Evolutionary conservation across 768 basidiomycete genomes (phyloP).

Genomic region (Boletus pseudo-olivaceus): DNA sequence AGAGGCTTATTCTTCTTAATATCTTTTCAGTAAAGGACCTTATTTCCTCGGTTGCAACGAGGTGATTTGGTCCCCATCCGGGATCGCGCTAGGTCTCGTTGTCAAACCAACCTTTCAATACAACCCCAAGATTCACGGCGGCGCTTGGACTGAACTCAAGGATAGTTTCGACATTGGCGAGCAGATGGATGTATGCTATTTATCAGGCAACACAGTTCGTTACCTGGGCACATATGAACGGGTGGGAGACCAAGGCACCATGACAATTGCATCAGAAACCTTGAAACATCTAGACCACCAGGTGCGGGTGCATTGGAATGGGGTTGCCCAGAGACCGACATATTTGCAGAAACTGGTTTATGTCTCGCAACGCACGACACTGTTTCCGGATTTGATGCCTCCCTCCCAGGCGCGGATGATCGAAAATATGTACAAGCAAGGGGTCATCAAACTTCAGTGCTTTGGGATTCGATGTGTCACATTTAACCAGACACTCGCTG

Average conservation of each 20-base stretch:
- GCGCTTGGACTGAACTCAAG: constrained; percentile 15
- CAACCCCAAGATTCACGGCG: constrained; percentile 20
- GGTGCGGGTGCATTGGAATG: constrained; percentile 4
- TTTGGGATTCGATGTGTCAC: constrained; percentile 23
- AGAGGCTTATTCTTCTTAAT: neutral
- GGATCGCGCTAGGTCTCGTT: too few relatives aligned
- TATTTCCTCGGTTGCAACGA: constrained; percentile 13
- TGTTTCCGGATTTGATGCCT: constrained; percentile 21
- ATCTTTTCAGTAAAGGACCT: constrained; percentile 7
- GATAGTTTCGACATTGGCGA: constrained; percentile 10
- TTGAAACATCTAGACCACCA: constrained; percentile 8
- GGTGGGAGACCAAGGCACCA: constrained; percentile 4
- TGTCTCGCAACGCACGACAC: constrained; percentile 15
- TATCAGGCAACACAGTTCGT: neutral
- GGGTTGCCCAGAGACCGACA: neutral
- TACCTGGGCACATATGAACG: constrained; percentile 30
- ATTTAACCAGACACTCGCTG: constrained; percentile 13
- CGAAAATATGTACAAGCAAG: constrained; percentile 26
- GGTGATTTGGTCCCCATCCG: constrained; percentile 21
- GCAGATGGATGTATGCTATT: constrained; percentile 21
- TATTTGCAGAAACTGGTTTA: constrained; percentile 17
- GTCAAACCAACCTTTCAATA: constrained; percentile 24
- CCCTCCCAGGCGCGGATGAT: constrained; percentile 25
- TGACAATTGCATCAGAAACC: constrained; percentile 12
- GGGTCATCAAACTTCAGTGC: constrained; percentile 27